Base-by-base conservation (phyloP, 768 basidiomycete species). In the Filobasidium floriforme region DNA sequence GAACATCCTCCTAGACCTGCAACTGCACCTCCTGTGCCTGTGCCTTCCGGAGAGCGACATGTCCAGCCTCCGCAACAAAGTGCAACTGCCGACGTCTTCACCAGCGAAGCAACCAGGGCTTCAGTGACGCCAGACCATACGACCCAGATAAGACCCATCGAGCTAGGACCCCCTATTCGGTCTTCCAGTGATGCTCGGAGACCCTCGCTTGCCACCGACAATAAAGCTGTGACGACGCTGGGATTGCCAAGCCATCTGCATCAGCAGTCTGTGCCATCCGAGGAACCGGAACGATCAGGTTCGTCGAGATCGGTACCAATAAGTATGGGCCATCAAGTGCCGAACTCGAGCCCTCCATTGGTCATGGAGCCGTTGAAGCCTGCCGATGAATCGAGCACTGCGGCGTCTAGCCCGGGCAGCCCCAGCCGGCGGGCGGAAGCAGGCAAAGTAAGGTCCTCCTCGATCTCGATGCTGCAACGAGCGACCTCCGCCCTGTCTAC, bases 381-480 rank as follows among this genome's bases (percentile, higher is more conserved):
- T 15, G 43, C 44, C 29, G 64, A 65, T 15, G 54, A 60, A 60
- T 15, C 28, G 37, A n/a, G n/a, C 57, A 12, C 59, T 43, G 22
- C 22, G 60, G 61, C 73, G 46, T 79, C 81, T 29, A 22, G 82
- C 86, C 59, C 80, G 81, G 63, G 80, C 80, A 1, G 79, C 14
- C 64, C 55, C 15, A 41, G 62, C 61, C 73, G 51, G 79, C 81
- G 40, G 22, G 82, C 86, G 59, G 80, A 82, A 61, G 80, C 80
- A 1, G 79, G 78, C 32, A 92, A 93, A 76, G 81, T 79, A 28
- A 83, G 93, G 18, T 86, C 90, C 1, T 89, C 91, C 7, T 94
- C 92, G 66, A 89, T 98, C 61, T 92, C 88, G 73, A 96, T 98
- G 77, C 89, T 98, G 84, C 93, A 97, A 72, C 86, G 92, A 28